A percentile compares a stretch with the other conserved stretches of the same genome.
These are phyloP conservation scores for Thalassiosira livingstoniorum DNA, from an alignment of 352 stramenopile species.

Conservation along the genomic window DNA sequence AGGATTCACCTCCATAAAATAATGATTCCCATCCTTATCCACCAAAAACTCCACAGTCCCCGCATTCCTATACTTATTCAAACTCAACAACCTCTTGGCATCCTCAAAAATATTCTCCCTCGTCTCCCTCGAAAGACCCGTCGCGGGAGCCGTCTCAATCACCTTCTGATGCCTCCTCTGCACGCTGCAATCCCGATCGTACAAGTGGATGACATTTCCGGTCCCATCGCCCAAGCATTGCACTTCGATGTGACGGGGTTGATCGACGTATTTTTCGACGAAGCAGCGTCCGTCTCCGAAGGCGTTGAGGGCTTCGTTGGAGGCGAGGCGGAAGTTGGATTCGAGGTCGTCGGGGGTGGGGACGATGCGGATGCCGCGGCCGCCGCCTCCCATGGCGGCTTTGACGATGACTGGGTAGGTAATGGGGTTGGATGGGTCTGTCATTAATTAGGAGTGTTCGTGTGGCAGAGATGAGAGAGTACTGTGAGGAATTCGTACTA, in stretches of 20 bases:
- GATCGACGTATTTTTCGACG: slow-evolving; percentile 95
- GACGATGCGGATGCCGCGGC: slow-evolving; percentile 77
- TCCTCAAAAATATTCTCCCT: slow-evolving; percentile 92
- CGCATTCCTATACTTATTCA: slow-evolving; percentile 94
- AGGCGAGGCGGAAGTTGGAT: slow-evolving; percentile 72
- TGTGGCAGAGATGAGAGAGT: no score
- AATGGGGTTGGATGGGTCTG: slow-evolving; percentile 87
- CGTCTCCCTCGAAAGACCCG: slow-evolving; percentile 88
- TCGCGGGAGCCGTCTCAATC: slow-evolving; percentile 92
- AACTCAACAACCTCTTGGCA: slow-evolving; percentile 90
- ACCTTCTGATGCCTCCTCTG: slow-evolving; percentile 97
- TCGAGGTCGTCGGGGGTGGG: slow-evolving; percentile 70
- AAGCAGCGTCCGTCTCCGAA: slow-evolving; percentile 97
- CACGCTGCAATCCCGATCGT: slow-evolving; percentile 97
- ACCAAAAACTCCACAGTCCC: slow-evolving; percentile 99
- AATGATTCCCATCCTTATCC: slow-evolving; percentile 89
- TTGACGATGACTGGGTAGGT: slow-evolving; percentile 98
- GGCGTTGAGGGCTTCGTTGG: slow-evolving; percentile 82
- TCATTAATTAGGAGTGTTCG: no score
- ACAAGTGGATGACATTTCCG: slow-evolving; percentile 95
- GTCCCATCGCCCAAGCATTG: slow-evolving; percentile 96
- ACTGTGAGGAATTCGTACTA: no score
- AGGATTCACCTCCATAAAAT: slow-evolving; percentile 99
- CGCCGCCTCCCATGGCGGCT: slow-evolving; percentile 85
- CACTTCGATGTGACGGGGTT: slow-evolving; percentile 97